phyloP scores from a whole-genome alignment of 176 grass and related monocot genomes.

The Pontederia paniculata region DNA sequence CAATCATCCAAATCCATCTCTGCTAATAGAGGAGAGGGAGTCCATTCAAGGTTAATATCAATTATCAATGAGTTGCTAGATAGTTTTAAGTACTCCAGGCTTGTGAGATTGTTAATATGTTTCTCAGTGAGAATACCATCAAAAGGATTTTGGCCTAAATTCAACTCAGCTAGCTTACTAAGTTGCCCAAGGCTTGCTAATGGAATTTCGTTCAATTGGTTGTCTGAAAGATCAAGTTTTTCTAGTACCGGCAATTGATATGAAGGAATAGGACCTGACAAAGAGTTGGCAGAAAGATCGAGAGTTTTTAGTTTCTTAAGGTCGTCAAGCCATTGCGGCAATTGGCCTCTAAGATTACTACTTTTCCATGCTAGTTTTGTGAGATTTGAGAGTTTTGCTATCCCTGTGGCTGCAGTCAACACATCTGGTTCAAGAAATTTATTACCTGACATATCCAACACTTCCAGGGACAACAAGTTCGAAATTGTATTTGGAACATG shows the following conservation, averaged over 20 bases:
- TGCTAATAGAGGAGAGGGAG: not conserved
- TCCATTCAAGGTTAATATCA: not conserved
- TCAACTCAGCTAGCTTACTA: not conserved
- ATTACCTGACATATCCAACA: not conserved
- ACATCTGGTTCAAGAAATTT: not conserved
- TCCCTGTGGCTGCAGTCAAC: not conserved
- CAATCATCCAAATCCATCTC: constrained; percentile 1
- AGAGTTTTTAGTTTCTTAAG: no score
- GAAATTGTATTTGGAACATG: not conserved
- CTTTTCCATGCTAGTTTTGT: not conserved
- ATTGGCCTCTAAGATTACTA: no score
- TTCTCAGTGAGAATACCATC: constrained; percentile 1
- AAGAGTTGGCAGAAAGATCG: not conserved
- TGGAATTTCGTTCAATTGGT: not conserved
- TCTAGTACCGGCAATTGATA: not conserved
- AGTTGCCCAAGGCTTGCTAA: not conserved
- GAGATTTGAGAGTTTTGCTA: not conserved
- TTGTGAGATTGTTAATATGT: constrained; percentile 1
- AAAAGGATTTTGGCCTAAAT: not conserved
- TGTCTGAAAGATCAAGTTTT: not conserved
- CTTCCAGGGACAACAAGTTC: not conserved
- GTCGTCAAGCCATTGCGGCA: no score
- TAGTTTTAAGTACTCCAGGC: not conserved
- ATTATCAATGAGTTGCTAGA: constrained; percentile 1
- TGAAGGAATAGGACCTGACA: not conserved